Base-by-base conservation (phyloP, 208 protist genomes). In the Acanthamoeba polyphaga region DNA sequence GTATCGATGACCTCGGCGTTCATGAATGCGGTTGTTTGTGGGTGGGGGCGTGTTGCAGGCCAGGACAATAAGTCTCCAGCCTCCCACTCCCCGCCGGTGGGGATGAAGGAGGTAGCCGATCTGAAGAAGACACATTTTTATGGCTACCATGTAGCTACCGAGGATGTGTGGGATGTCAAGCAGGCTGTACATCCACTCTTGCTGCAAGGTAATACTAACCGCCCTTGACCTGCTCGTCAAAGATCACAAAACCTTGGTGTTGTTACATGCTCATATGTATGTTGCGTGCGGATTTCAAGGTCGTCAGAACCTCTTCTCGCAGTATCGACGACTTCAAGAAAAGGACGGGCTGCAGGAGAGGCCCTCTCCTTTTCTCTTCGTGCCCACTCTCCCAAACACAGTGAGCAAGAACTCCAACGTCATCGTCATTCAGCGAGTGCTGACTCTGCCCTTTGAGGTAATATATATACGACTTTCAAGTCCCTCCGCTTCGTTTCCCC, bases 381-480 rank as follows among this genome's bases (percentile, higher is more conserved):
- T 76, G 32, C 87, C 87, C 17, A 92, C 87, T 8, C 64, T 92
- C n/a, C 87, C 87, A 3, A 92, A 92, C 64, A 53, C 62, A 27
- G 24, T 76, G 2, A 15, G 49, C 27, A 76, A 92, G 64, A 32
- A 29, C 3, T 32, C 32, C 62, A 92, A 92, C 49, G 87, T 92
- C 27, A 34, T 92, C 38, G 34, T 92, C 62, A n/a, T 92, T 24
- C 87, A 92, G 64, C 53, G 87, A 19, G 64, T 92, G 6, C 24
- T 92, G 8, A 76, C 53, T 13, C 34, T 92, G 29, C 87, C 87
- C 49, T 92, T 92, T 32, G 87, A 92, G 87, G 85, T 46, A 46
- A 46, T 91, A 38, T 38, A n/a, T n/a, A n/a, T n/a, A 70, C 51
- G 3, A 27, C 27, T 13, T 74, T 24, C 17, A 5, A 6, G 32